Evolutionary conservation across 139 green algal species (phyloP).

Genomic region (Spirogloea muscicola): DNA sequence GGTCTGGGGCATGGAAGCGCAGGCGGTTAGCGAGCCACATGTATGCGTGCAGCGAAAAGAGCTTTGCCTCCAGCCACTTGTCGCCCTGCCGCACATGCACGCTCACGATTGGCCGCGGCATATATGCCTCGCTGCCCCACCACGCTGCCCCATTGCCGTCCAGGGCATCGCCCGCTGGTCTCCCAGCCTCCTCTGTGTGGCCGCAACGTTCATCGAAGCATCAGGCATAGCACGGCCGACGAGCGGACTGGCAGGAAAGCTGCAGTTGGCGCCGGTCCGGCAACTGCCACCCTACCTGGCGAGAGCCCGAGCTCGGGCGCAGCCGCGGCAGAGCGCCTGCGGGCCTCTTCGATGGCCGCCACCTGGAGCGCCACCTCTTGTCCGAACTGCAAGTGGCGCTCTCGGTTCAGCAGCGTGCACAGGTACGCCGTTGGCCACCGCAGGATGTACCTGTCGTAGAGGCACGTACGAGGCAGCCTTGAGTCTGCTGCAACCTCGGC

Average conservation of each 20-base stretch:
- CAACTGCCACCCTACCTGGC: neutral
- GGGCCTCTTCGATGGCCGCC: too few species aligned
- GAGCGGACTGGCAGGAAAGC: too few species aligned
- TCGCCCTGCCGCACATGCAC: conserved; percentile 27
- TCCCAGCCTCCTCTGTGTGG: neutral
- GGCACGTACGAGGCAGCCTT: too few species aligned
- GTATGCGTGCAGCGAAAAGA: conserved; percentile 1
- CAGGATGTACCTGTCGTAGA: too few species aligned
- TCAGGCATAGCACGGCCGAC: too few species aligned
- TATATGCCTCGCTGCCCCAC: neutral
- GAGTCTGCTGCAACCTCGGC: too few species aligned
- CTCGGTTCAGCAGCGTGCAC: conserved; percentile 30
- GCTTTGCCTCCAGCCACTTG: conserved; percentile 2
- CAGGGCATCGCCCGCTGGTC: neutral
- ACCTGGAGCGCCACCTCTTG: conserved; percentile 21
- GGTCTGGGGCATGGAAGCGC: neutral
- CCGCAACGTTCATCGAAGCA: too few species aligned
- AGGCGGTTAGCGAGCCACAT: conserved; percentile 5
- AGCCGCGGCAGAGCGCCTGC: too few species aligned
- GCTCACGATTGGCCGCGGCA: conserved; percentile 8
- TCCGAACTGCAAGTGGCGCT: conserved; percentile 25
- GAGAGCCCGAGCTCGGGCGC: neutral
- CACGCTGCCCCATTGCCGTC: too few species aligned
- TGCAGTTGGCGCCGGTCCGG: neutral
- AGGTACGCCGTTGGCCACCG: conserved; percentile 30